Evolutionary conservation across 139 green algal genomes (phyloP), one percentile per base, ranked within the genome.

Genomic region (Chlamydomonas eustigma): DNA sequence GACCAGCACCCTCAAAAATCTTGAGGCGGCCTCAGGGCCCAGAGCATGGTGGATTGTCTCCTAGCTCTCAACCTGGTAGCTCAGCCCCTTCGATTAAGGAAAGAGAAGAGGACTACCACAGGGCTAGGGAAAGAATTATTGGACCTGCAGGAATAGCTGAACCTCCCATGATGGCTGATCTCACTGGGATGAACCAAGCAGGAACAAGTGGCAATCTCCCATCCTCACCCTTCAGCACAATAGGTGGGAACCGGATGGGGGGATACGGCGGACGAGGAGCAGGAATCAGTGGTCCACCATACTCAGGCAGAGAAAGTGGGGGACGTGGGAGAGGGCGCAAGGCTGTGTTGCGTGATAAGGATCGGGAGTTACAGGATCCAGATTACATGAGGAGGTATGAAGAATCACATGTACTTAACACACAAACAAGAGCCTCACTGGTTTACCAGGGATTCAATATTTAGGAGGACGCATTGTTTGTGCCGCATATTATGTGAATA

Each of bases 331-430:
- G 64, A 5, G 64, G 64, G 4, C 77, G 77, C 34, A 82, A 82
- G 71, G 77, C 77, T 2, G 71, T 82, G 33, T 82, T 82, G 36
- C 39, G 64, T 35, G 71, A 82, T 44, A 82, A 78, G 71, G 77
- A 78, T 36, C 50, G 65, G 32, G 77, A 82, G 18, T 32, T 82
- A 30, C 50, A 50, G 4, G 77, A 82, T 71, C 77, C 77, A 25
- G 77, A 82, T 50, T 82, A 82, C 39, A 34, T 37, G 2, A 63
- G 77, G 1, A 71, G 77, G 24, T 68, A n/a, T n/a, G n/a, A n/a
- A n/a, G n/a, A n/a, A n/a, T n/a, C n/a, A n/a, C n/a, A n/a, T n/a
- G n/a, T n/a, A n/a, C n/a, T n/a, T n/a, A n/a, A n/a, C n/a, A n/a
- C n/a, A n/a, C n/a, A n/a, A n/a, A n/a, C n/a, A n/a, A n/a, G n/a